Base-by-base conservation (phyloP, 768 basidiomycete species). In the Boletus reticulatus region DNA sequence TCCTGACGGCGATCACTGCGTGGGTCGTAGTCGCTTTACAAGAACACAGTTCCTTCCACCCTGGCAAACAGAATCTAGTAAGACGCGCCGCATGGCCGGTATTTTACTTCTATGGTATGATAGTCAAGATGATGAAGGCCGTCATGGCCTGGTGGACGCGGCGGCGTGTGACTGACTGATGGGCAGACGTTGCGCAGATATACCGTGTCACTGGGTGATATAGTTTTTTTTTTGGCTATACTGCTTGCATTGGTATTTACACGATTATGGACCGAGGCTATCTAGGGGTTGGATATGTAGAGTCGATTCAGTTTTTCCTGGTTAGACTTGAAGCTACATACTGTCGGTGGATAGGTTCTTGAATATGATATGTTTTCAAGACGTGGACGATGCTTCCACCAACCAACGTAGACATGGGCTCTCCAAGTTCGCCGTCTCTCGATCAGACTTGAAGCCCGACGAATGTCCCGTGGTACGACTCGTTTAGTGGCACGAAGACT, bases 11-110 rank as follows among this genome's bases (percentile, higher is more conserved):
- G 13, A 29, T 76, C 14, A 84, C 83, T 11, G 66, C 79, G 20
- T 86, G 84, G 83, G 62, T 81, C 37, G 76, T 86, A 41, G 72
- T 84, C 20, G 79, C 83, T 9, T 76, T 82, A 59, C 83, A 84
- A 8, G 44, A 52, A 8, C 47, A 63, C 17, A 71, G 67, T 27
- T 29, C 55, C 19, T 62, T 71, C 44, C 69, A 72, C 47, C 38
- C 52, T 0, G 43, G 42, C 2, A 56, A 57, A 37, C 16, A 10
- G 11, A 0, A 51, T 17, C 6, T 62, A 16, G 4, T 62, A 38
- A 48, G 22, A 29, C 68, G 69, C 22, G 13, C 51, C 17, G 46
- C 16, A 8, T 70, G 69, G 69, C 69, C 69, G 9, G 4, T 47
- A 14, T 53, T 61, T 39, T 66, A 29, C 17, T 2, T 22, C 27